Conservation (phyloP, 2,329 filamentous ascomycete species). For the Cordyceps pruinosa region DNA sequence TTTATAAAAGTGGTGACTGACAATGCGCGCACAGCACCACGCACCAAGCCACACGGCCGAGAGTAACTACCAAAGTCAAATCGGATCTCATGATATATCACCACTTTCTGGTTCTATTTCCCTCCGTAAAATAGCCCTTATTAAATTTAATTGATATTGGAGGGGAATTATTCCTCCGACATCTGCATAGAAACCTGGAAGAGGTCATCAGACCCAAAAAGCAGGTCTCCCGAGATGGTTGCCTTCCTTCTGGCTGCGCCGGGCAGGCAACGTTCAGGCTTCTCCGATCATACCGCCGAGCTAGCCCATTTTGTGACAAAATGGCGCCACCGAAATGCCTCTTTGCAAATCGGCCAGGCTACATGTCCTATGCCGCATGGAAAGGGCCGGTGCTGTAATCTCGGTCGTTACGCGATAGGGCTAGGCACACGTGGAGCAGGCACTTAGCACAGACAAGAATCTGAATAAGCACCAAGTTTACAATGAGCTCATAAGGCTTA, state of each 20-base stretch:
- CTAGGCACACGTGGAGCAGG: not conserved
- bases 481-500: not conserved
- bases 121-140: too few relatives aligned
- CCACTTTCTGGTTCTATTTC: too few relatives aligned
- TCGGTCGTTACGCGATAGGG: not conserved
- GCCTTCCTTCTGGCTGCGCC: too few relatives aligned
- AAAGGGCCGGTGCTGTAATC: not conserved
- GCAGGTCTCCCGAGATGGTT: not conserved
- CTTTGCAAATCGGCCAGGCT: not conserved
- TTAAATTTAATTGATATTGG: too few relatives aligned
- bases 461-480: not conserved
- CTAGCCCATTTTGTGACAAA: not conserved
- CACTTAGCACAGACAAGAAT: not conserved
- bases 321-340: not conserved
- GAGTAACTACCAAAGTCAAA: too few relatives aligned
- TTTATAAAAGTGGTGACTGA: not conserved
- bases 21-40: not conserved
- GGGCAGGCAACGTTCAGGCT: too few relatives aligned
- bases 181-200: too few relatives aligned
- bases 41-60: not conserved
- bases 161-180: too few relatives aligned
- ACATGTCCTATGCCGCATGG: too few relatives aligned
- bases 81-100: not conserved
- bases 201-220: not conserved
- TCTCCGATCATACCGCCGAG: not conserved